Evolutionary conservation across 805 yeast genomes (phyloP).

Genomic region (Komagataella pastoris): DNA sequence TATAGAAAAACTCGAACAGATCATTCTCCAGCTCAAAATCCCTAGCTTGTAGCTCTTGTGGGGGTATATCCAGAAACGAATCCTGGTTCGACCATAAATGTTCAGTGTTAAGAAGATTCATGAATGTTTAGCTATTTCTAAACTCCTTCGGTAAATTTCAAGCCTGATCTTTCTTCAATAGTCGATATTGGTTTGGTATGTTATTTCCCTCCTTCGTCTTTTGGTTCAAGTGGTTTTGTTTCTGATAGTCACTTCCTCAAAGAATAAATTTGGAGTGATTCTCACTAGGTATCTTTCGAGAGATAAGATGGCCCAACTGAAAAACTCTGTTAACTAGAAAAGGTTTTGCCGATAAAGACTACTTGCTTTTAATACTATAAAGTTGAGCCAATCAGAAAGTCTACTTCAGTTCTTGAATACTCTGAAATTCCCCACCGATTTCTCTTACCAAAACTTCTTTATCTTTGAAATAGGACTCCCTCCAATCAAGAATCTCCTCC

Average conservation of each 20-base stretch:
- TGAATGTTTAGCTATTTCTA: background rate
- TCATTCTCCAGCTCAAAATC: slow-evolving; percentile 11
- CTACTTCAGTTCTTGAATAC: background rate
- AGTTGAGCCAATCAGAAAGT: background rate
- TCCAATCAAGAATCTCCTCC: slow-evolving; percentile 47
- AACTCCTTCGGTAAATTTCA: background rate
- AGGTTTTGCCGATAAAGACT: background rate
- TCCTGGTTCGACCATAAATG: background rate
- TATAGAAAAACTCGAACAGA: slow-evolving; percentile 10
- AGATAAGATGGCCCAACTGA: background rate
- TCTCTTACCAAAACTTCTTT: slow-evolving; percentile 28
- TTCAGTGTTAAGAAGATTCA: background rate
- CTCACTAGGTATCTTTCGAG: background rate
- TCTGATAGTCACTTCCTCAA: background rate
- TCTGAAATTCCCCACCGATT: slow-evolving; percentile 5
- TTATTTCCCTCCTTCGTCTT: background rate
- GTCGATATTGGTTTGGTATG: background rate
- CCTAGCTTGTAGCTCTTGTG: background rate
- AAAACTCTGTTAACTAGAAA: background rate
- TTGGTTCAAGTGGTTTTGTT: background rate
- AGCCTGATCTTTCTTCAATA: background rate
- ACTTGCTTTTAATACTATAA: background rate
- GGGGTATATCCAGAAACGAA: background rate
- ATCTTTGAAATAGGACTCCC: slow-evolving; percentile 27
- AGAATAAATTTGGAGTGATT: background rate